Conservation (phyloP, 345 rosid genomes). For the Arabis alpina region DNA sequence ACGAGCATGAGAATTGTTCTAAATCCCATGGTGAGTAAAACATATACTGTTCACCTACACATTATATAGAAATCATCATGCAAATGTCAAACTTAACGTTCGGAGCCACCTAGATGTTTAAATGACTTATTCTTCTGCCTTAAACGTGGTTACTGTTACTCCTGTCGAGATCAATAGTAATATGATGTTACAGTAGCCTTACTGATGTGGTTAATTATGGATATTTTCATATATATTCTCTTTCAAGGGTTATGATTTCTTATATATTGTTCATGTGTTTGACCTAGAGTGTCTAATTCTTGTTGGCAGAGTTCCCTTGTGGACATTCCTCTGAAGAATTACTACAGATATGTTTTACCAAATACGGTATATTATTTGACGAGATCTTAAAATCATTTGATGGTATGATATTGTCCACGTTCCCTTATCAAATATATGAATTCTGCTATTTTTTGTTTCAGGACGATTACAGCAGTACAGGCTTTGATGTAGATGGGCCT, state of each 20-base stretch:
- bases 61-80: neutral
- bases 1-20: constrained; percentile 94
- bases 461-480: constrained; percentile 90
- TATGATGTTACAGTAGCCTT: constrained; percentile 18
- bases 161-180: constrained; percentile 8
- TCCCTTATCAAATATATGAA: constrained; percentile 39
- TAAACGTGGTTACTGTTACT: constrained; percentile 12
- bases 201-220: constrained; percentile 23
- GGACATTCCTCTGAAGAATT: constrained; percentile 97
- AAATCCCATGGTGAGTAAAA: constrained; percentile 87
- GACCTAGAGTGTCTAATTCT: constrained; percentile 32
- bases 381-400: constrained; percentile 19
- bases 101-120: constrained; percentile 25
- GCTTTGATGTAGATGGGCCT: constrained; percentile 79
- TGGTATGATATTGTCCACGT: constrained; percentile 34
- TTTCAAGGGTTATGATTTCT: constrained; percentile 21
- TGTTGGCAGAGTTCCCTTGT: constrained; percentile 91
- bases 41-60: constrained; percentile 6
- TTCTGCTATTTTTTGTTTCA: constrained; percentile 48
- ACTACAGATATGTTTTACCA: constrained; percentile 96
- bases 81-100: constrained; percentile 5
- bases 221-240: constrained; percentile 25
- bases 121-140: constrained; percentile 15
- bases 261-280: constrained; percentile 20
- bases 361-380: constrained; percentile 59